Conservation (phyloP, 2,329 filamentous ascomycete genomes). For the Aspergillus sp. region DNA sequence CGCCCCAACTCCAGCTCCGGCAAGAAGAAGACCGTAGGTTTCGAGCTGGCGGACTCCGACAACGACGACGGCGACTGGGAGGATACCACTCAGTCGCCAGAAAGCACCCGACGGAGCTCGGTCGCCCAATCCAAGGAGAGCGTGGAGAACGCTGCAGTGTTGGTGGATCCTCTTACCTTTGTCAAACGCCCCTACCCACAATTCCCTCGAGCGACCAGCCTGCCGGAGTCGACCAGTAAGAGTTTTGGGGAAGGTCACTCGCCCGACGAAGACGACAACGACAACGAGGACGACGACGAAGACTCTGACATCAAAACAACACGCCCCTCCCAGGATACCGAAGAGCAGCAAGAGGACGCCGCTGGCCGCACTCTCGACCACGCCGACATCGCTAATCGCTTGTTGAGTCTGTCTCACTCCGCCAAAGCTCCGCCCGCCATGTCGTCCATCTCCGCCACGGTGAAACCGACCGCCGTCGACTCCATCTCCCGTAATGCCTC, state of each 20-base stretch:
- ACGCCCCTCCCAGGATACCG: constrained; percentile 14
- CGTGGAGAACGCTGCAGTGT: constrained; percentile 32
- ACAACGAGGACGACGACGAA: constrained; percentile 20
- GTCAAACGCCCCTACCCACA: constrained; percentile 42
- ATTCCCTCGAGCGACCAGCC: constrained; percentile 38
- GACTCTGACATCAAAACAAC: constrained; percentile 13
- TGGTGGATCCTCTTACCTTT: constrained; percentile 42
- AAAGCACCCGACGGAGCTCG: constrained; percentile 48
- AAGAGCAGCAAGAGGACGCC: constrained; percentile 23
- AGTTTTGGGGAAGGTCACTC: constrained; percentile 29
- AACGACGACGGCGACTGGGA: constrained; percentile 50
- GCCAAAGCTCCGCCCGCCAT: constrained; percentile 49
- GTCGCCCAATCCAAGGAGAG: constrained; percentile 37
- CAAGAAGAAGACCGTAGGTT: constrained; percentile 48
- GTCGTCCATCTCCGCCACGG: constrained; percentile 49
- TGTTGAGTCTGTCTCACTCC: constrained; percentile 40
- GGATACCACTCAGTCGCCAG: constrained; percentile 49
- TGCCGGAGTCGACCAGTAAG: constrained; percentile 37
- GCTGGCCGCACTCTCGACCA: constrained; percentile 27
- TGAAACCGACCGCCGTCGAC: constrained; percentile 36
- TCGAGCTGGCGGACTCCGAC: constrained; percentile 45
- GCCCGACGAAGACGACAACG: constrained; percentile 22
- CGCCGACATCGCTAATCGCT: constrained; percentile 37
- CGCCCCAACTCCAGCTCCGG: constrained; percentile 35
- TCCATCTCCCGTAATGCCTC: constrained; percentile 37